Conservation (phyloP, 345 rosid genomes). For the Cardiospermum halicacabum region DNA sequence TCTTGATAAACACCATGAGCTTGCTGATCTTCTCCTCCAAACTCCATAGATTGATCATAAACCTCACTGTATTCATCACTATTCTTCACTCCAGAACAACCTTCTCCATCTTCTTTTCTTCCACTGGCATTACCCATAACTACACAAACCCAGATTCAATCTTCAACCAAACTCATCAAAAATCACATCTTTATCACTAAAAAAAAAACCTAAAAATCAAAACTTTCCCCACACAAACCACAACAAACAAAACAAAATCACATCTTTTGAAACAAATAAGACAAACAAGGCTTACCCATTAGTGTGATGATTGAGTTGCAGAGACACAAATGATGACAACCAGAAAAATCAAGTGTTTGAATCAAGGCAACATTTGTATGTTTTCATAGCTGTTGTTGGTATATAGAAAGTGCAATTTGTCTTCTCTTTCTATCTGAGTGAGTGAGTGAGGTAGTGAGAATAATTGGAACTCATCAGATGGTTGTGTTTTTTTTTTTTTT, state of each 20-base stretch:
- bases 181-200: background rate
- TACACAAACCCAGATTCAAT: conserved; percentile 22
- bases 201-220: conserved; percentile 2
- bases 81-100: conserved; percentile 24
- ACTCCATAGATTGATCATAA: conserved; percentile 24
- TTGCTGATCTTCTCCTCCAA: conserved; percentile 9
- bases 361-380: conserved; percentile 22
- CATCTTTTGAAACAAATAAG: background rate
- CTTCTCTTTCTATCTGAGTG: conserved; percentile 12
- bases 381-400: conserved; percentile 19
- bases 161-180: background rate
- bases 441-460: too few relatives aligned
- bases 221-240: background rate
- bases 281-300: conserved; percentile 28
- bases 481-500: background rate
- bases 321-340: conserved; percentile 22
- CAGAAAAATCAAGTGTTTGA: conserved; percentile 13
- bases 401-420: conserved; percentile 32
- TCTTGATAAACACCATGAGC: conserved; percentile 17
- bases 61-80: conserved; percentile 25
- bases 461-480: conserved; percentile 7
- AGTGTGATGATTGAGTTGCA: conserved; percentile 28
- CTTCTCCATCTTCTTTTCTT: conserved; percentile 43
- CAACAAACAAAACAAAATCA: background rate
- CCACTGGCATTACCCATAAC: conserved; percentile 73